phyloP scores from a whole-genome alignment of 2,329 filamentous ascomycete species.

The Colletotrichum tabaci region DNA sequence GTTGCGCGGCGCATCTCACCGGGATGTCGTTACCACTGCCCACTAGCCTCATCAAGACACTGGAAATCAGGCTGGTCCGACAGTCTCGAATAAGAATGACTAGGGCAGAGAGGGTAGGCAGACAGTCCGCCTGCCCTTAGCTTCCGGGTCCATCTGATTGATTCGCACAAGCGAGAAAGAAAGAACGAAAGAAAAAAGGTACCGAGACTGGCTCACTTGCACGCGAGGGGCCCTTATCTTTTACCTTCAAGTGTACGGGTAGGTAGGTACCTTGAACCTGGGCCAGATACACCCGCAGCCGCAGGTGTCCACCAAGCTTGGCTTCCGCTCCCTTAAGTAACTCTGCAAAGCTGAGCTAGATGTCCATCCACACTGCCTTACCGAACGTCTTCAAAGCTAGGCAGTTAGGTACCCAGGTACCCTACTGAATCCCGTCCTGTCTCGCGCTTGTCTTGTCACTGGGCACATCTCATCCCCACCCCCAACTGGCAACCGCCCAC shows the following conservation, averaged over 20 bases:
- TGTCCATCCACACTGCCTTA: neutral
- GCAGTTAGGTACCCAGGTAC: neutral
- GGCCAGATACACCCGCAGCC: neutral
- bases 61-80: slow-evolving; percentile 8
- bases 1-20: slow-evolving; percentile 35
- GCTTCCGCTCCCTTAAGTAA: slow-evolving; percentile 31
- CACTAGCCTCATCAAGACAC: slow-evolving; percentile 16
- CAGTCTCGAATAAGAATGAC: neutral
- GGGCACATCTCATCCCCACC: neutral
- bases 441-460: slow-evolving; percentile 26
- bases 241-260: too few species aligned
- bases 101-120: slow-evolving; percentile 22
- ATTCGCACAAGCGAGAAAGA: too few species aligned
- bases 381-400: neutral
- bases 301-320: slow-evolving; percentile 9
- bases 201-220: neutral
- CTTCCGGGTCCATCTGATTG: neutral
- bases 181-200: neutral
- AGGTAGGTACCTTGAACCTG: slow-evolving; percentile 1
- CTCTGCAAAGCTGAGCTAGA: slow-evolving; percentile 1
- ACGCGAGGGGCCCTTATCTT: too few species aligned
- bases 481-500: slow-evolving; percentile 26
- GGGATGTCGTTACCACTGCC: slow-evolving; percentile 23
- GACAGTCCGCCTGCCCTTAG: slow-evolving; percentile 3
- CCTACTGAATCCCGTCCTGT: slow-evolving; percentile 25